Evolutionary conservation across 345 rosid genomes (phyloP).

Genomic region (Angophora floribunda): DNA sequence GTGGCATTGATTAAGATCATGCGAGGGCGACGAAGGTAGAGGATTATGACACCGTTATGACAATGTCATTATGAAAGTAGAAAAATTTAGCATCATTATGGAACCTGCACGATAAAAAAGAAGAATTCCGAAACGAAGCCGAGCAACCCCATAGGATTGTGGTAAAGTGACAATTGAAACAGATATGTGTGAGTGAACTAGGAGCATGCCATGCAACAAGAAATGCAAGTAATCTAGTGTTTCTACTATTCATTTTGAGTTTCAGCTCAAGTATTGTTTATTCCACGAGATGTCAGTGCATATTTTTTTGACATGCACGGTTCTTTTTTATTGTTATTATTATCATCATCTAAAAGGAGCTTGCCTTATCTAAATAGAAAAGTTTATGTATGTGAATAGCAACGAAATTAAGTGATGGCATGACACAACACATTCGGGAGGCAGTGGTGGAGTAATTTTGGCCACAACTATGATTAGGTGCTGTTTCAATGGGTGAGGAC

Average conservation of each 20-base stretch:
- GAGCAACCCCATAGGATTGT: accelerated
- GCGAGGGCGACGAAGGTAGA: background rate
- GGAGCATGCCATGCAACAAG: background rate
- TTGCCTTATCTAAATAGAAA: background rate
- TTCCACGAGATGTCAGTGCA: background rate
- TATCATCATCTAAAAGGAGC: background rate
- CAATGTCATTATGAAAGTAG: background rate
- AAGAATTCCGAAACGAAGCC: background rate
- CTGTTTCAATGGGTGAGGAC: background rate
- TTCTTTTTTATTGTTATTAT: background rate
- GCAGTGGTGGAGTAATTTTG: background rate
- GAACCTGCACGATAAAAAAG: accelerated
- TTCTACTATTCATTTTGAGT: background rate
- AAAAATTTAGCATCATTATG: background rate
- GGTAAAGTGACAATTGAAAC: background rate
- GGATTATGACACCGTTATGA: background rate
- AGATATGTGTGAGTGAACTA: background rate
- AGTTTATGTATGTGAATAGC: background rate
- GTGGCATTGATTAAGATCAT: background rate
- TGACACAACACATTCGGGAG: background rate
- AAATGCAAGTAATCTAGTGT: background rate
- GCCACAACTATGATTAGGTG: background rate
- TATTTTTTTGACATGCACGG: background rate
- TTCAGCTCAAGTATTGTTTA: background rate
- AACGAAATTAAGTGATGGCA: background rate